phyloP scores from a whole-genome alignment of 306 rosid genomes.

The Vigna hirtella region DNA sequence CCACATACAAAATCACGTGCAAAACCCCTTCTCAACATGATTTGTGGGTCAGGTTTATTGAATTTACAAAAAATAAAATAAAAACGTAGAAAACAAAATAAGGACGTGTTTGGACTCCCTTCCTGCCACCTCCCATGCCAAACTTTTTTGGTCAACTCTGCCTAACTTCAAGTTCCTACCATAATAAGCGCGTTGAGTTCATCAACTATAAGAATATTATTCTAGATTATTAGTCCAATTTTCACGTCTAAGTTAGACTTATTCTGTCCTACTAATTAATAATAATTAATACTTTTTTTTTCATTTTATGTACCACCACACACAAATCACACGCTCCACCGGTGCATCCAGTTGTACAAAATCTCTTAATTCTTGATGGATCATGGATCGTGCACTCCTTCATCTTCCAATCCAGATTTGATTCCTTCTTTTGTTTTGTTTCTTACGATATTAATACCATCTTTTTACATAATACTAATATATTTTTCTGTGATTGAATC shows the following conservation, averaged over 20 bases:
- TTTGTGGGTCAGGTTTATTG: not conserved
- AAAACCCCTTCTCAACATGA: no score
- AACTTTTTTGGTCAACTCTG: slow-evolving; percentile 7
- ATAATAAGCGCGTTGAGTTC: slow-evolving; percentile 7
- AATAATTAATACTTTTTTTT: not conserved
- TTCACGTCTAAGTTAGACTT: slow-evolving; percentile 30
- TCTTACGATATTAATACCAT: not conserved
- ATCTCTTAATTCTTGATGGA: slow-evolving; percentile 35
- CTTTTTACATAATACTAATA: not conserved
- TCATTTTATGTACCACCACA: not conserved
- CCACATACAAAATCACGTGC: not conserved
- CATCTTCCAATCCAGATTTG: not conserved
- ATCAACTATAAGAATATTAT: not conserved
- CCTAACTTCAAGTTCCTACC: not conserved
- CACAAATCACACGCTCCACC: not conserved
- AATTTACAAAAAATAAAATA: not conserved
- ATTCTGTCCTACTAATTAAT: not conserved
- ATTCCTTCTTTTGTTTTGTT: slow-evolving; percentile 32
- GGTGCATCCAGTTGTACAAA: slow-evolving; percentile 31
- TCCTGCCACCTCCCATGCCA: not conserved
- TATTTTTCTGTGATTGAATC: not conserved
- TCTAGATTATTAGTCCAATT: slow-evolving; percentile 15
- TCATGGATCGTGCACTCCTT: slow-evolving; percentile 31
- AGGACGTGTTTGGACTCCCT: slow-evolving; percentile 49
- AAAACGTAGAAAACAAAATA: slow-evolving; percentile 7